phyloP scores from a whole-genome alignment of 2,329 filamentous ascomycete genomes.

The Beauveria scarabaeidicola region DNA sequence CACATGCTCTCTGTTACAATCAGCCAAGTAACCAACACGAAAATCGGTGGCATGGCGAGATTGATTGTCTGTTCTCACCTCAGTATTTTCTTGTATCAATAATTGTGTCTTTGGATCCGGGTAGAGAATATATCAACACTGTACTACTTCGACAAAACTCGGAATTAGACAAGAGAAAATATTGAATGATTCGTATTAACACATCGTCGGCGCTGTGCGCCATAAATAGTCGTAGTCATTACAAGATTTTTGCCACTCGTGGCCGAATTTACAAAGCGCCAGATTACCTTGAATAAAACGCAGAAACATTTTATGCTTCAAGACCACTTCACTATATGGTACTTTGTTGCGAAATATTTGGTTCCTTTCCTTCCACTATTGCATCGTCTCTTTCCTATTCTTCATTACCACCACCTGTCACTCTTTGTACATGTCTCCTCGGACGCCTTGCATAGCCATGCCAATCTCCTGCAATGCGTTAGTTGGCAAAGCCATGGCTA shows the following conservation, averaged over 20 bases:
- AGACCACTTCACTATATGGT: background rate
- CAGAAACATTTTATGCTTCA: background rate
- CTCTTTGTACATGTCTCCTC: slow-evolving; percentile 46
- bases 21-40: background rate
- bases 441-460: slow-evolving; percentile 37
- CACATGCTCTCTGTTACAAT: slow-evolving; percentile 7
- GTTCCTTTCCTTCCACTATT: background rate
- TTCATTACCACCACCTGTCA: slow-evolving; percentile 18
- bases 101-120: background rate
- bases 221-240: slow-evolving; percentile 23
- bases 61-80: background rate
- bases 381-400: slow-evolving; percentile 1
- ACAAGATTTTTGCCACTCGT: slow-evolving; percentile 12
- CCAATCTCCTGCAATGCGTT: slow-evolving; percentile 36
- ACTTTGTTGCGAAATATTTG: background rate
- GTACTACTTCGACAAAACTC: background rate
- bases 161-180: slow-evolving; percentile 23
- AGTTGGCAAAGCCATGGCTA: slow-evolving; percentile 34
- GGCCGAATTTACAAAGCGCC: background rate
- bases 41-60: background rate
- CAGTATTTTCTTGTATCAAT: slow-evolving; percentile 10
- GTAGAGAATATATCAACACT: background rate
- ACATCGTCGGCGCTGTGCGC: slow-evolving; percentile 20
- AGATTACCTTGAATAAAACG: background rate
- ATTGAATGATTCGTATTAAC: slow-evolving; percentile 53